Evolutionary conservation across 305 asterid species (phyloP).

Genomic region (Fraxinus sp.): DNA sequence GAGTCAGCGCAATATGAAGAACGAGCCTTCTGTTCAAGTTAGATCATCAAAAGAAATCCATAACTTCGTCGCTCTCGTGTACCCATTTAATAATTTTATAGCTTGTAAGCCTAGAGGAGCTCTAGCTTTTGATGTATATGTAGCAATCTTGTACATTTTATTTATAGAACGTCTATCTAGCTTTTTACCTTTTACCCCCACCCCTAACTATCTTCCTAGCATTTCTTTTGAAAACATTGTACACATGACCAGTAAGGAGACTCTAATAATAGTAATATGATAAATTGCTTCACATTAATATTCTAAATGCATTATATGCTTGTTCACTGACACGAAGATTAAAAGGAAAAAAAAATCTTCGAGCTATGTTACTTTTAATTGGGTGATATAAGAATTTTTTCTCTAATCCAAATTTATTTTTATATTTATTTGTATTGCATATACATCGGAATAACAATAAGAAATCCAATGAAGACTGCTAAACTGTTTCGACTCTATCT

Average conservation of each 20-base stretch:
- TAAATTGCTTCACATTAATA: not conserved
- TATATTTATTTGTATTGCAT: not conserved
- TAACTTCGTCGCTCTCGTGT: not conserved
- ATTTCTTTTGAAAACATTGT: not conserved
- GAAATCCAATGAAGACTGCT: conserved; percentile 16
- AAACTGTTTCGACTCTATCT: not conserved
- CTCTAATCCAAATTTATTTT: not conserved
- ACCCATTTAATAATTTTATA: not conserved
- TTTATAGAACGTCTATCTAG: not conserved
- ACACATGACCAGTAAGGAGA: not conserved
- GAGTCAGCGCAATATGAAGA: not conserved
- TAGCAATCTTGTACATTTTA: not conserved
- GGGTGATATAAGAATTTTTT: not conserved
- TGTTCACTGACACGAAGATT: not conserved
- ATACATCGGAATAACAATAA: not conserved
- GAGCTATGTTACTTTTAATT: not conserved
- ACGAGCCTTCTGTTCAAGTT: not conserved
- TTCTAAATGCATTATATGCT: not conserved
- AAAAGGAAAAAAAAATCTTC: not conserved
- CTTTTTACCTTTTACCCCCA: not conserved
- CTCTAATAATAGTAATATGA: not conserved
- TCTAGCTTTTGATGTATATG: not conserved
- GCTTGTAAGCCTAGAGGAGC: not conserved
- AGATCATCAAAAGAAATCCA: not conserved
- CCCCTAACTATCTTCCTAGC: not conserved